Base-by-base conservation (phyloP, 768 basidiomycete genomes). In the Collybiopsis luxurians region DNA sequence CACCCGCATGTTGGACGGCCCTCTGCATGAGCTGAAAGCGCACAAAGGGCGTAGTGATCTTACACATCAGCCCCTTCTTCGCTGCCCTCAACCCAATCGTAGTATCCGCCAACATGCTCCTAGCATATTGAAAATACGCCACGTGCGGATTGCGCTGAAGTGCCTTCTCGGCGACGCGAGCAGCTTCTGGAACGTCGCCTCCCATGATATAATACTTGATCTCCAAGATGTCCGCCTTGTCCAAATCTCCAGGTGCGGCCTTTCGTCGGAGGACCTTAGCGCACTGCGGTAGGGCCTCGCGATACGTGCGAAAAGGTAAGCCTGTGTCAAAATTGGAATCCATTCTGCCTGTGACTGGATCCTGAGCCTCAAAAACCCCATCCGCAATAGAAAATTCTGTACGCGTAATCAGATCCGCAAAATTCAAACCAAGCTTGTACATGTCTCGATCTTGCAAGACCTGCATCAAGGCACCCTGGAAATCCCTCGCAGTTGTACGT, bases 91-190 rank as follows among this genome's bases (percentile, higher is more conserved):
- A 71, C 1, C 82, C 85, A n/a, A 75, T 73, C 5, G 75, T 71
- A 39, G 71, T 64, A 58, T 86, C 74, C 1, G 74, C 68, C 0
- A 76, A 74, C 26, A 87, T 71, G 0, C 81, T 78, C 57, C 85
- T 74, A n/a, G 79, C 81, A 58, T 88, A 86, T 58, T 86, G 84
- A 65, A 80, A 86, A 66, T 87, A 88, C 2, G 81, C 82, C 24
- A 81, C 74, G 21, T 80, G 72, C 1, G 86, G 85, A 59, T 77
- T 85, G 28, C 84, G 79, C 59, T 78, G 66, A 34, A 87, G 66
- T 1, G 73, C 77, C 36, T 73, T 72, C 56, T 75, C 72, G 0
- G 83, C 84, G 5, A 77, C 62, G 13, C 64, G 65, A 46, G 79
- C 71, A 1, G 85, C 84, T 11, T 83, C 79, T 3, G 72, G 65